A percentile compares a stretch with the other conserved stretches of the same genome.
phyloP scores from a whole-genome alignment of 768 basidiomycete genomes.

The Rhodotorula toruloides region DNA sequence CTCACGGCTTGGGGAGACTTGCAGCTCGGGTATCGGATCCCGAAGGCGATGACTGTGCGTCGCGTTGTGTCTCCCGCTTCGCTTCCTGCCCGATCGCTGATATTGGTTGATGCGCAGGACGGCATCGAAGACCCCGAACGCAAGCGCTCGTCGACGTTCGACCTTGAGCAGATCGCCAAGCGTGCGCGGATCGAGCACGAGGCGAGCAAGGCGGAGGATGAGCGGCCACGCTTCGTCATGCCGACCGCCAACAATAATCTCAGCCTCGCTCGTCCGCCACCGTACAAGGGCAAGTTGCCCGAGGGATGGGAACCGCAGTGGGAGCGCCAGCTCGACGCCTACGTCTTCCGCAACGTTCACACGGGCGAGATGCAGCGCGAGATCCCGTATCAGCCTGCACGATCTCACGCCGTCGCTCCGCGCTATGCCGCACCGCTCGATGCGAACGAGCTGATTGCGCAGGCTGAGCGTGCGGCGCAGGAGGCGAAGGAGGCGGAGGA shows the following conservation, averaged over 20 bases:
- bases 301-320: constrained; percentile 19
- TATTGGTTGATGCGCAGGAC: constrained; percentile 1
- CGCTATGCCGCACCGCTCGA: constrained; percentile 15
- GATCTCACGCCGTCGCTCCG: not conserved
- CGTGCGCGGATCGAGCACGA: constrained; percentile 22
- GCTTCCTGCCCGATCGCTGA: not conserved
- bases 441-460: constrained; percentile 47
- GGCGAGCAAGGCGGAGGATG: not conserved
- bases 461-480: constrained; percentile 44
- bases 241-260: constrained; percentile 13
- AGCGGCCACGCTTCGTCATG: constrained; percentile 14
- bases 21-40: constrained; percentile 77
- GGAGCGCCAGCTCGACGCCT: not conserved
- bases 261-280: not conserved
- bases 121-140: constrained; percentile 8
- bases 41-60: constrained; percentile 51
- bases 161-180: constrained; percentile 28
- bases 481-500: constrained; percentile 37
- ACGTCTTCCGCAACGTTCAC: constrained; percentile 10
- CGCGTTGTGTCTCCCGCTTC: no score
- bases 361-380: constrained; percentile 10
- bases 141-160: constrained; percentile 27
- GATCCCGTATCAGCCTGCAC: not conserved
- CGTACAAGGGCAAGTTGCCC: constrained; percentile 10
- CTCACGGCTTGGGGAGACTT: constrained; percentile 74